Evolutionary conservation across 106 monocot genomes (phyloP), one percentile per base, ranked within the genome.

Genomic region (Chionographis japonica): DNA sequence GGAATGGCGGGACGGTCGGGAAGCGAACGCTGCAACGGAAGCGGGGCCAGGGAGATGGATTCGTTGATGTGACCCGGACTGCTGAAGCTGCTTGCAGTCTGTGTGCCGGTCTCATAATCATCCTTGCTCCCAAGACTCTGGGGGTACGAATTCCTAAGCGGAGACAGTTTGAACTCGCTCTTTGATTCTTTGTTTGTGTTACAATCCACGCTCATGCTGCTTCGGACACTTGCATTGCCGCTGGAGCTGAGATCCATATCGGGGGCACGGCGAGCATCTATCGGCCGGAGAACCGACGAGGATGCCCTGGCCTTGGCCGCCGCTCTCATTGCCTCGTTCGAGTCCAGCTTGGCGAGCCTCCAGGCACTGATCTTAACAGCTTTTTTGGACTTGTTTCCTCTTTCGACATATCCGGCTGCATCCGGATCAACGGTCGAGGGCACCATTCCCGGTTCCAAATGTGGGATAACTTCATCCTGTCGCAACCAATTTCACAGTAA

Each of bases 391-490:
- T 75, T 83, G 67, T 81, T 81, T 15, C 78, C 72, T 72, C 71
- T 80, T 36, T 83, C 87, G 1, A 57, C 52, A 70, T 80, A 68
- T 0, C 62, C 69, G 6, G 78, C 80, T 35, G 87, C 80, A 78
- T 98, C 97, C 15, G 97, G 97, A 73, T 98, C 97, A 16, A 98
- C 71, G 0, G 97, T 93, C 12, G 92, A 98, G 6, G 97, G 93
- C 56, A 98, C 70, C 89, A 85, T 93, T 63, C 85, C 76, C 12
- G 97, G 97, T 16, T 98, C 83, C 53, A 98, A 79, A 69, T 93
- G 92, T 19, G 87, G 97, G 12, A 98, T 80, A 37, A 98, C 83
- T 70, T 98, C 97, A 78, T 98, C 97, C 97, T 98, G 74, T 79
- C 42, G 38, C 7, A 65, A 53, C 15, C 27, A 52, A 13, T 46